Evolutionary conservation across 225 moss, liverwort and hornwort species (phyloP), one percentile per base, ranked within the genome.

Genomic region (Sphagnum tenellum): DNA sequence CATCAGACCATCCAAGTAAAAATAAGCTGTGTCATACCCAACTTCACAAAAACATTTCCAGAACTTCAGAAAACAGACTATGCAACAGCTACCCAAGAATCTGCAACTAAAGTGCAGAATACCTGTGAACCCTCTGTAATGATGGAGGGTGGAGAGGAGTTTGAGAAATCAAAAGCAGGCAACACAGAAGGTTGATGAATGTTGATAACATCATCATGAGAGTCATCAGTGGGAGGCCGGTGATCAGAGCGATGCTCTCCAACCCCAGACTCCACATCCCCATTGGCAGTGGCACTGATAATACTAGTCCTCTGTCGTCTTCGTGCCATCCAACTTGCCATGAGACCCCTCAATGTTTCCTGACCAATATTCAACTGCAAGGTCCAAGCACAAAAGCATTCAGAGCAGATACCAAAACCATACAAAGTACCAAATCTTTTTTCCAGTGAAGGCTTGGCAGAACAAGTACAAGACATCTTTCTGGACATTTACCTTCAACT

Each of bases 291-390:
- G 10, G 77, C 69, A 63, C 75, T 62, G 63, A 68, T 45, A 11
- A 65, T 67, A 29, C 29, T 29, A 59, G 72, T 60, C 69, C 75
- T 94, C 0, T 74, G 77, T 71, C 76, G 80, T 64, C 81, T 83
- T 54, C 82, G 79, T 61, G 79, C 64, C 54, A 82, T 53, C 93
- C 93, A 94, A 63, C 79, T 83, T 47, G 76, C 80, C 61, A 94
- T 65, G 60, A 94, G 90, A 3, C 93, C 93, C 44, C 82, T 67
- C 47, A 94, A 86, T 65, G 93, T 94, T 66, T 94, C 88, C 70
- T 89, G 90, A 57, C 93, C 93, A 65, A 94, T 76, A 70, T 90
- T 90, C 61, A 88, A 77, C 93, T 94, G 79, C 74, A 60, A 8
- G 29, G 45, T 3, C 7, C 47, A 61, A 7, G 7, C 63, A 64